phyloP scores from a whole-genome alignment of 306 rosid genomes.

The Hylodesmum podocarpum region DNA sequence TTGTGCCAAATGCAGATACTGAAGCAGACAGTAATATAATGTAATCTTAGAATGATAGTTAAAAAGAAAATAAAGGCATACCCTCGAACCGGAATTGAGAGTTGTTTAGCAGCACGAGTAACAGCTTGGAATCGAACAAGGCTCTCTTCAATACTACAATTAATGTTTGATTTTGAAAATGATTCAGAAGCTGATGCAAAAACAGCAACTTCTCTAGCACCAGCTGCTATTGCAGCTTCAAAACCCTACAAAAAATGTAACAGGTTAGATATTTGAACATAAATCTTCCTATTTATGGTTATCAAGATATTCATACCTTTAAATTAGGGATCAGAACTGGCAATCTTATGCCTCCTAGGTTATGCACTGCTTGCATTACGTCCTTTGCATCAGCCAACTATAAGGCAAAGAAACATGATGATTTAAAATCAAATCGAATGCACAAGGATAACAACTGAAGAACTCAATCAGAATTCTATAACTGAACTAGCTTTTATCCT shows the following conservation, averaged over 20 bases:
- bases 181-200: conserved; percentile 95
- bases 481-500: not conserved
- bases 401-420: conserved; percentile 10
- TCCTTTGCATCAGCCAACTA: conserved; percentile 88
- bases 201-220: conserved; percentile 85
- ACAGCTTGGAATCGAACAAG: conserved; percentile 68
- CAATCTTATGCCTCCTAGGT: conserved; percentile 59
- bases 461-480: not conserved
- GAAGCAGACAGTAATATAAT: not conserved
- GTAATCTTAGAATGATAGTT: conserved; percentile 19
- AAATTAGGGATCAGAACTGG: conserved; percentile 90
- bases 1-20: not conserved
- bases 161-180: conserved; percentile 86
- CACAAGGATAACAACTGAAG: not conserved
- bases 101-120: conserved; percentile 73
- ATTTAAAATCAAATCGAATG: not conserved
- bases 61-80: conserved; percentile 34
- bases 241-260: conserved; percentile 59
- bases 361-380: conserved; percentile 70
- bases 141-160: conserved; percentile 86
- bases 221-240: conserved; percentile 87
- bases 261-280: conserved; percentile 17
- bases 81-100: conserved; percentile 87
- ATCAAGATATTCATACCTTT: conserved; percentile 46
- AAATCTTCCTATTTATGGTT: not conserved